Evolutionary conservation across 805 yeast species (phyloP).

Genomic region (Ogataea pignaliae): DNA sequence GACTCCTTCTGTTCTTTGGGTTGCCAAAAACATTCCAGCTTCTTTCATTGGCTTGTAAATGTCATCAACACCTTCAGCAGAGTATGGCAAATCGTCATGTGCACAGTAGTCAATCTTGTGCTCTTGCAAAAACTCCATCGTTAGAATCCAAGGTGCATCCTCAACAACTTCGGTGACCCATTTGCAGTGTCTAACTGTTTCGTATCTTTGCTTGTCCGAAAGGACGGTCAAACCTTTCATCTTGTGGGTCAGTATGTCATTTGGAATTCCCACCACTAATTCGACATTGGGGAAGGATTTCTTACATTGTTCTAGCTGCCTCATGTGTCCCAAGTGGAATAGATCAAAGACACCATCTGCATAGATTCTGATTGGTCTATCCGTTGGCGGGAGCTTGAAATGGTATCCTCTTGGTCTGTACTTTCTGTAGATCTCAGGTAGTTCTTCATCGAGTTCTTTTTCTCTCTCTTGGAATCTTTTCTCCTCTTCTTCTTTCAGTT

Average conservation of each 20-base stretch:
- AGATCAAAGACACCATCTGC: conserved; percentile 98
- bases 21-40: conserved; percentile 84
- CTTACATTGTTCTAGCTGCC: conserved; percentile 94
- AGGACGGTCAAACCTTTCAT: conserved; percentile 91
- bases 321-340: conserved; percentile 97
- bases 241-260: conserved; percentile 85
- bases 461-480: conserved; percentile 40
- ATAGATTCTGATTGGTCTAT: conserved; percentile 86
- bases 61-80: conserved; percentile 82
- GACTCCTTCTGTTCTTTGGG: conserved; percentile 95
- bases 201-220: conserved; percentile 82
- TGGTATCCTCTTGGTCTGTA: conserved; percentile 76
- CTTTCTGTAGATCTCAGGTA: conserved; percentile 68
- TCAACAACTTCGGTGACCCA: conserved; percentile 98
- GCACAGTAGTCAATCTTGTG: conserved; percentile 95
- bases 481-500: conserved; percentile 17
- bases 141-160: conserved; percentile 93
- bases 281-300: conserved; percentile 82
- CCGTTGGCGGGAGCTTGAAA: conserved; percentile 78
- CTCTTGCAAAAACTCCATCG: conserved; percentile 68
- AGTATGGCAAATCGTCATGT: conserved; percentile 95
- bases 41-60: conserved; percentile 90
- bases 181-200: conserved; percentile 84
- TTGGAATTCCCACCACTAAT: conserved; percentile 88
- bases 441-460: conserved; percentile 51